Base-by-base conservation (phyloP, 2,329 filamentous ascomycete genomes). In the Fusarium dlaminii region DNA sequence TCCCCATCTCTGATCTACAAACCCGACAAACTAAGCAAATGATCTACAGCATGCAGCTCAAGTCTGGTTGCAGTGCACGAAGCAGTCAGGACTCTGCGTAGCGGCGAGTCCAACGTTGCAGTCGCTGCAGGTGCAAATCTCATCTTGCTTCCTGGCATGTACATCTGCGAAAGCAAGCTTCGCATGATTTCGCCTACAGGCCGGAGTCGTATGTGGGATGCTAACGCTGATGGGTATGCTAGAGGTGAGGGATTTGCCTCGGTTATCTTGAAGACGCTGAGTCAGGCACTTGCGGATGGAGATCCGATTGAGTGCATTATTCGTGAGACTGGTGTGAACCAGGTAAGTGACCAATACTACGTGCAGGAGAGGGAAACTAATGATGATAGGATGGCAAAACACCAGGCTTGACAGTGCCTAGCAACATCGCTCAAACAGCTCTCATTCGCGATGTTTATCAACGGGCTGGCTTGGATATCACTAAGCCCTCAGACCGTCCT, bases 211-310 rank as follows among this genome's bases (percentile, higher is more conserved):
- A 72, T 72, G 37, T 75, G 64, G 51, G 73, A 75, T 22, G 40
- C 42, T 3, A 43, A 51, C 3, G 73, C 62, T 2, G 49, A 72
- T 8, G 70, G 74, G 0, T 76, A 76, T 24, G 73, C 66, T 2
- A 68, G 73, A 29, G 73, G 72, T 2, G 72, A 75, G 18, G 73
- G 72, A 11, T 54, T 70, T 5, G 70, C 63, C 0, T 37, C 63
- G 2, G 40, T 75, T 8, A 48, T 73, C 12, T 52, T 75, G 11
- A 75, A 75, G 46, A 63, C 63, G 5, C 45, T 75, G 2, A 59
- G 60, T 15, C 45, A 62, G 40, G 66, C 66, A 0, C 18, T 68
- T 7, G 27, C 30, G 2, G 63, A 68, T 15, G 48, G 55, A 1
- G 66, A 68, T 40, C 24, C 42, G 0, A 68, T 68, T 8, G 66